Base-by-base conservation (phyloP, 306 rosid species). In the Gastrolobium villosum region DNA sequence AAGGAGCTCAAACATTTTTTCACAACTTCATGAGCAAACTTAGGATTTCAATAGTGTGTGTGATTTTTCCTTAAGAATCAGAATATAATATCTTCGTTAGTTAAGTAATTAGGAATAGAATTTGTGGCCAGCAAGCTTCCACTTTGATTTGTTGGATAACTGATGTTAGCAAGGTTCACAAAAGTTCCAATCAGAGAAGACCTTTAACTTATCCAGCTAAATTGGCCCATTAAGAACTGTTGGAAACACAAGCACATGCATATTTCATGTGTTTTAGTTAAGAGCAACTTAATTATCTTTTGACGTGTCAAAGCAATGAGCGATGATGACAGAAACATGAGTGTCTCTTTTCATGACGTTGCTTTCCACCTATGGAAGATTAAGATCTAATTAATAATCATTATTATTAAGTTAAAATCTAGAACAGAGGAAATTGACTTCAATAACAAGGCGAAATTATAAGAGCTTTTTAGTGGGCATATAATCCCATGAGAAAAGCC, bases 191-290 rank as follows among this genome's bases (percentile, higher is more conserved):
- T 66, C 70, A 75, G 90, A 87, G 88, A 87, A 83, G 93, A 82
- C 93, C 70, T 70, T 70, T 67, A 74, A 65, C 64, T 83, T 88
- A 84, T 85, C 87, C 46, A 59, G 81, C 79, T 86, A 85, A 85
- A 70, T 85, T 84, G 91, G 91, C 68, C 89, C 90, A 84, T 90
- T 89, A 83, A 86, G 83, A 39, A 53, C 35, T 55, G 79, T 75
- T 79, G 86, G 86, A 86, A 89, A 89, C 97, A 93, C 69, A 77
- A 84, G 90, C 96, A 94, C 97, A 94, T 94, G 98, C 90, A 83
- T 81, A 82, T 82, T 84, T 84, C 87, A 85, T 84, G 74, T 80
- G 84, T 70, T 84, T 78, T 71, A 63, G 84, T 87, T 87, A 83
- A 86, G 74, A 89, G 65, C 87, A 70, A 72, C 82, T 75, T 84